These are phyloP conservation scores for Gastrolobium villosum DNA, from an alignment of 306 rosid species.

Conservation along the genomic window DNA sequence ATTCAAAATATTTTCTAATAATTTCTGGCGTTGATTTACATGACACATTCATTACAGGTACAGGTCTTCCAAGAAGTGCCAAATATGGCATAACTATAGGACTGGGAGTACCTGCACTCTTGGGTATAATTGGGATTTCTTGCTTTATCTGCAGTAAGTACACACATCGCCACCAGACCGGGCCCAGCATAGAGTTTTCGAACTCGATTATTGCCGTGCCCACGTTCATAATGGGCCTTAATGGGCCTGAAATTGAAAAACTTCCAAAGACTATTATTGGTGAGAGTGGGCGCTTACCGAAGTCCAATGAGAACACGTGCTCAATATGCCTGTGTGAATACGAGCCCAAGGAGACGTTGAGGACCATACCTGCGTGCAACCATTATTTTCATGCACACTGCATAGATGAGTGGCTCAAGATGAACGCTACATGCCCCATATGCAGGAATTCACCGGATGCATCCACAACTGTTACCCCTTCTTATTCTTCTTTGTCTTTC, in stretches of 20 bases:
- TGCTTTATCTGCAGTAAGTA: constrained; percentile 47
- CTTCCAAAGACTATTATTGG: constrained; percentile 76
- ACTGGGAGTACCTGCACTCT: constrained; percentile 29
- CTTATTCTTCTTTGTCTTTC: constrained; percentile 46
- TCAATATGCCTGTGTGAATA: constrained; percentile 82
- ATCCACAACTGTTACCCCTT: constrained; percentile 38
- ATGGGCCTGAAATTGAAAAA: constrained; percentile 72
- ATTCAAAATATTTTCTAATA: not conserved
- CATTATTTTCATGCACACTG: constrained; percentile 82
- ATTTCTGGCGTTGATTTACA: not conserved
- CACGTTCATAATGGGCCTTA: constrained; percentile 22
- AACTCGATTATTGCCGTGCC: not conserved
- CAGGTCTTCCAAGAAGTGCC: constrained; percentile 68
- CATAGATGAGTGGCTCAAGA: constrained; percentile 82
- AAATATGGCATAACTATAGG: constrained; percentile 53
- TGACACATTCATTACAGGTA: not conserved
- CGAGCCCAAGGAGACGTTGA: constrained; percentile 66
- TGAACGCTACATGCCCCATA: constrained; percentile 78
- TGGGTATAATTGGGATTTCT: constrained; percentile 59
- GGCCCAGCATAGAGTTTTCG: not conserved
- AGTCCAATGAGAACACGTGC: constrained; percentile 69
- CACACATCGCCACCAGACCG: not conserved
- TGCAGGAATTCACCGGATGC: constrained; percentile 73
- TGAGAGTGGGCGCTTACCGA: constrained; percentile 72
- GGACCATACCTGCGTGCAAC: constrained; percentile 80